Conservation (phyloP, 208 protist species). For the Acanthamoeba sp. region DNA sequence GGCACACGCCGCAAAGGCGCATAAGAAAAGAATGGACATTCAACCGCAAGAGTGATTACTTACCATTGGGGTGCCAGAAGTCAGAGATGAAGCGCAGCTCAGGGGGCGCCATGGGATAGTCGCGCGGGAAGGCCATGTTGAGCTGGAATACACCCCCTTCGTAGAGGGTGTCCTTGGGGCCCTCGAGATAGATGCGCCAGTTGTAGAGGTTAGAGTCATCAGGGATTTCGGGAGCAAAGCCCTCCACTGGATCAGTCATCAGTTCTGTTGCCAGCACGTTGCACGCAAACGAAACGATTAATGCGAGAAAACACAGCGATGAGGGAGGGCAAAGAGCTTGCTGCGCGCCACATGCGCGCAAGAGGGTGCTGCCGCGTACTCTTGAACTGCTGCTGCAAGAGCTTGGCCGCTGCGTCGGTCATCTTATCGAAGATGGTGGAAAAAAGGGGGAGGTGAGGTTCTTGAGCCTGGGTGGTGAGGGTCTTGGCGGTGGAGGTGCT, state of each 20-base stretch:
- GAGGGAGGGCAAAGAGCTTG: not conserved
- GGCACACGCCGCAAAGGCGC: too few species aligned
- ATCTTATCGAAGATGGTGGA: not conserved
- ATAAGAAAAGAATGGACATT: not conserved
- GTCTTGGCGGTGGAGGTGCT: not conserved
- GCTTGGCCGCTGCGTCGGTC: constrained; percentile 5
- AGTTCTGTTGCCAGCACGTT: constrained; percentile 80
- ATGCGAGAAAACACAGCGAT: not conserved
- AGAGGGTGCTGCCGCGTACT: not conserved
- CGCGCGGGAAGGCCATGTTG: constrained; percentile 94
- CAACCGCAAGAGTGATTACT: not conserved
- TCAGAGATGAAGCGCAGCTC: constrained; percentile 95
- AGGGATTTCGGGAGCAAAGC: constrained; percentile 93
- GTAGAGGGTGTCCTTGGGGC: constrained; percentile 93
- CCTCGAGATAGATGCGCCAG: constrained; percentile 93
- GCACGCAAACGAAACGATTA: not conserved
- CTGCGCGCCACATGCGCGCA: not conserved
- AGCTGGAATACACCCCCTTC: constrained; percentile 94
- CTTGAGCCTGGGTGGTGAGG: not conserved
- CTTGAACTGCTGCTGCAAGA: constrained; percentile 57
- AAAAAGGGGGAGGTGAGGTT: not conserved
- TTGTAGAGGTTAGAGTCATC: constrained; percentile 93
- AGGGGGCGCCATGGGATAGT: constrained; percentile 97
- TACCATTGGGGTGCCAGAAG: constrained; percentile 98
- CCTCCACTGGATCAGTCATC: constrained; percentile 92